phyloP scores from a whole-genome alignment of 2,329 filamentous ascomycete genomes.

The Thermothelomyces thermophilus region DNA sequence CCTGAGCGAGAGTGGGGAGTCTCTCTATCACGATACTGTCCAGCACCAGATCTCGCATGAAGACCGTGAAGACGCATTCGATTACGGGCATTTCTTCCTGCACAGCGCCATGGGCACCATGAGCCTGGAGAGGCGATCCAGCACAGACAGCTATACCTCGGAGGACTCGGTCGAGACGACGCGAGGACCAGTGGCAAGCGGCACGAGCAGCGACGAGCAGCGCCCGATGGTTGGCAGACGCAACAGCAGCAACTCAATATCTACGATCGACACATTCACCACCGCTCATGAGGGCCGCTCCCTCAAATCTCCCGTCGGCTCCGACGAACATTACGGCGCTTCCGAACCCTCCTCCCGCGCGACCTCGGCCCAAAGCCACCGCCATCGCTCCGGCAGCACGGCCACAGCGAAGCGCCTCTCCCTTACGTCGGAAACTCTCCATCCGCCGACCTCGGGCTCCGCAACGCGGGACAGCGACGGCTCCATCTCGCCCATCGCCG shows the following conservation, averaged over 20 bases:
- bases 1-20: slow-evolving; percentile 58
- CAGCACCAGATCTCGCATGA: slow-evolving; percentile 70
- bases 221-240: slow-evolving; percentile 30
- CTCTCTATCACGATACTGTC: slow-evolving; percentile 55
- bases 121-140: slow-evolving; percentile 46
- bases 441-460: slow-evolving; percentile 12
- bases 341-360: slow-evolving; percentile 23
- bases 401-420: slow-evolving; percentile 15
- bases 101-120: slow-evolving; percentile 85
- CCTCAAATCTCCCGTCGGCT: slow-evolving; percentile 31
- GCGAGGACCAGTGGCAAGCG: slow-evolving; percentile 37
- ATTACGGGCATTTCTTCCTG: slow-evolving; percentile 93
- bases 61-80: slow-evolving; percentile 89
- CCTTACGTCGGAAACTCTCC: slow-evolving; percentile 7
- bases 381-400: slow-evolving; percentile 28
- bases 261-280: slow-evolving; percentile 49
- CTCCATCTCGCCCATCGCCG: slow-evolving; percentile 24
- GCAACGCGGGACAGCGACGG: slow-evolving; percentile 19
- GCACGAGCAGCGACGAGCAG: slow-evolving; percentile 5
- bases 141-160: slow-evolving; percentile 50
- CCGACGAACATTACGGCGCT: slow-evolving; percentile 15
- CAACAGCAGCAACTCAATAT: slow-evolving; percentile 44
- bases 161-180: slow-evolving; percentile 58
- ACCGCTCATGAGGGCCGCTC: slow-evolving; percentile 47
- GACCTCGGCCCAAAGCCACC: slow-evolving; percentile 18